Evolutionary conservation across 2,329 filamentous ascomycete species (phyloP), one percentile per base, ranked within the genome.

Genomic region (Acrodontium crateriforme): DNA sequence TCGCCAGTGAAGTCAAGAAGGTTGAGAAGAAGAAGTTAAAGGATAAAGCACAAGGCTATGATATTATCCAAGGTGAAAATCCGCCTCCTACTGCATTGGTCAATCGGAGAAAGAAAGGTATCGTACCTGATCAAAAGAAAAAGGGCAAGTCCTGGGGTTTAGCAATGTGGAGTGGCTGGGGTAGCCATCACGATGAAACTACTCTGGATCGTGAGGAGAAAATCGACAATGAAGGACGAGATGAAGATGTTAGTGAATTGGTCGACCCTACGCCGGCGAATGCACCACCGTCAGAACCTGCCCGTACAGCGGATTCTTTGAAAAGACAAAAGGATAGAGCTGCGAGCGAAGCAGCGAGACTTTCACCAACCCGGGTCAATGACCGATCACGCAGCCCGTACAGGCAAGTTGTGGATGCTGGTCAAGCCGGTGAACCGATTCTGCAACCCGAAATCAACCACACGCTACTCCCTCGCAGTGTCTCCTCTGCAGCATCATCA

Each of bases 111-210:
- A 70, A 62, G 19, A 39, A 39, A 18, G 46, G 45, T 8, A 27
- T 39, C 15, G 42, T 36, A 16, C 38, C 44, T 5, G 46, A 43
- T 28, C 39, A 47, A 30, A 49, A 49, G 38, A 49, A 48, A 37
- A 39, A 39, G 24, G 37, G 39, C 29, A 84, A 79, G 32, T 44
- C 38, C 39, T 71, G 78, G 55, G 81, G 78, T 6, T 62, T 94
- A 52, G 71, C 75, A 2, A 59, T 94, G 39, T 95, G 87, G 87
- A 79, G 74, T 27, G 63, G 77, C 2, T 91, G 84, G 79, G 84
- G 82, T 9, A 85, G 78, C 24, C 91, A 80, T 49, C 83, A 94
- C 47, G 89, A 95, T 48, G 70, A 87, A 52, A 65, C 65, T 36
- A 79, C 78, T 0, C 65, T 91, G n/a, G 58, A 63, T 25, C 59